Percentiles rank a stretch among this genome's conserved stretches.
Conservation (phyloP, 1,139 yeast genomes). For the Suhomyces atakaporum region DNA sequence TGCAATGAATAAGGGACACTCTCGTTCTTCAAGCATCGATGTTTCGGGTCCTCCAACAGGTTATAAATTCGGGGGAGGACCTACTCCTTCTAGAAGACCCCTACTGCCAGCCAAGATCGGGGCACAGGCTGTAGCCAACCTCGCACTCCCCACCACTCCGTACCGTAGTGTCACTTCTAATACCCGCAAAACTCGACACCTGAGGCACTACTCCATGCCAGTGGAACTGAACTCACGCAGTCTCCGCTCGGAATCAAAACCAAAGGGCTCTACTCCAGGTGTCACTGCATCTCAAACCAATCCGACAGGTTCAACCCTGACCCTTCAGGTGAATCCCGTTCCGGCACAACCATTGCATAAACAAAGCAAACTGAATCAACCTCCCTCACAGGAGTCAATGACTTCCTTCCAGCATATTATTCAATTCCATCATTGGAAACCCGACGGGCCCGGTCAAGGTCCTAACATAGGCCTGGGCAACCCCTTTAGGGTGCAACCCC, state of each 20-base stretch:
- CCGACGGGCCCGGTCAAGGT: conserved; percentile 33
- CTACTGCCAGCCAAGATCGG: conserved; percentile 73
- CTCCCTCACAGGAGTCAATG: conserved; percentile 52
- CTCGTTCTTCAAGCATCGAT: conserved; percentile 14
- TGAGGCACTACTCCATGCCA: conserved; percentile 49
- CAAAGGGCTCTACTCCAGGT: conserved; percentile 4
- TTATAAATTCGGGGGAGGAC: conserved; percentile 45
- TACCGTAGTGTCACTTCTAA: conserved; percentile 22
- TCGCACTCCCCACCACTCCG: conserved; percentile 39
- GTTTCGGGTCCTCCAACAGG: conserved; percentile 34
- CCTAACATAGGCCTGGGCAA: conserved; percentile 15
- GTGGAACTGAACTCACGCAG: conserved; percentile 21
- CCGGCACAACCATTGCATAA: conserved; percentile 49
- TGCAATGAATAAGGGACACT: no score
- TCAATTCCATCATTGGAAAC: conserved; percentile 57
- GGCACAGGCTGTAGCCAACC: conserved; percentile 67
- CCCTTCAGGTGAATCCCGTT: conserved; percentile 47
- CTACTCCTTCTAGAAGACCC: conserved; percentile 40
- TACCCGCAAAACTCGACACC: conserved; percentile 32
- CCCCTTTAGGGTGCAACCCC: conserved; percentile 14
- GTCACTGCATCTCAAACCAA: conserved; percentile 15
- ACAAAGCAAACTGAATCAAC: conserved; percentile 35
- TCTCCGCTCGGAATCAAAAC: conserved; percentile 6
- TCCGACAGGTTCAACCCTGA: conserved; percentile 29
- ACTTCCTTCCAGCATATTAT: conserved; percentile 54